Percentiles rank a stretch among this genome's conserved stretches.
Conservation (phyloP, 768 basidiomycete species). For the Boletus fagicola region DNA sequence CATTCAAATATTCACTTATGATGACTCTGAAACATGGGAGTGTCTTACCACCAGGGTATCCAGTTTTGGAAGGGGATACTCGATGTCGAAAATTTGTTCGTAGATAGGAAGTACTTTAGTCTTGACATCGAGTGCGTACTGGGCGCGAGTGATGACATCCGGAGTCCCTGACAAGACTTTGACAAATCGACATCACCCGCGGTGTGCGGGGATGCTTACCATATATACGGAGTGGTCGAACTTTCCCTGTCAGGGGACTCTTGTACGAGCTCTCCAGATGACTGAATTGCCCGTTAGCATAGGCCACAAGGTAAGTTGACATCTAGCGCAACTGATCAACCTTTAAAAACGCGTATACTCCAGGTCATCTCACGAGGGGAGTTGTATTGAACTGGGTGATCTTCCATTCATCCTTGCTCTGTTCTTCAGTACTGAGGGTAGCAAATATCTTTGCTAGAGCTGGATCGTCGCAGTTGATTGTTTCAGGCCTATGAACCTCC, state of each 20-base stretch:
- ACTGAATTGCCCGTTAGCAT: constrained; percentile 77
- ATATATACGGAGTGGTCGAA: constrained; percentile 82
- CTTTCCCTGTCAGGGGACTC: constrained; percentile 77
- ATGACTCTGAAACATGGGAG: not conserved
- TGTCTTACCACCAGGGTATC: constrained; percentile 79
- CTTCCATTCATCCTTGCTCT: constrained; percentile 59
- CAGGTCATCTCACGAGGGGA: constrained; percentile 50
- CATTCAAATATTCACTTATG: not conserved
- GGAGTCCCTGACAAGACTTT: constrained; percentile 55
- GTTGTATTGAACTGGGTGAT: constrained; percentile 78
- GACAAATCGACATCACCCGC: not conserved
- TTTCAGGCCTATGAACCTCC: constrained; percentile 39
- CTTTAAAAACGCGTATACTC: not conserved
- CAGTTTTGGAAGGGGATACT: constrained; percentile 90
- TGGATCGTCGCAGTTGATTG: constrained; percentile 29
- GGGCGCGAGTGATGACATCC: constrained; percentile 78
- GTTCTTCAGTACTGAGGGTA: constrained; percentile 36
- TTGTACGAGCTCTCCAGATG: constrained; percentile 72
- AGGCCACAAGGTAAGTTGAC: constrained; percentile 89
- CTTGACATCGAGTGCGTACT: constrained; percentile 88
- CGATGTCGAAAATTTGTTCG: constrained; percentile 88
- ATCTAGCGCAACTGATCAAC: constrained; percentile 38
- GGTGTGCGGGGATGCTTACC: constrained; percentile 41
- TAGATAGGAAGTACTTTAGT: constrained; percentile 81
- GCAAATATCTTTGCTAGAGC: constrained; percentile 44